Base-by-base conservation (phyloP, 2,329 filamentous ascomycete species). In the Calonectria pauciramosa region DNA sequence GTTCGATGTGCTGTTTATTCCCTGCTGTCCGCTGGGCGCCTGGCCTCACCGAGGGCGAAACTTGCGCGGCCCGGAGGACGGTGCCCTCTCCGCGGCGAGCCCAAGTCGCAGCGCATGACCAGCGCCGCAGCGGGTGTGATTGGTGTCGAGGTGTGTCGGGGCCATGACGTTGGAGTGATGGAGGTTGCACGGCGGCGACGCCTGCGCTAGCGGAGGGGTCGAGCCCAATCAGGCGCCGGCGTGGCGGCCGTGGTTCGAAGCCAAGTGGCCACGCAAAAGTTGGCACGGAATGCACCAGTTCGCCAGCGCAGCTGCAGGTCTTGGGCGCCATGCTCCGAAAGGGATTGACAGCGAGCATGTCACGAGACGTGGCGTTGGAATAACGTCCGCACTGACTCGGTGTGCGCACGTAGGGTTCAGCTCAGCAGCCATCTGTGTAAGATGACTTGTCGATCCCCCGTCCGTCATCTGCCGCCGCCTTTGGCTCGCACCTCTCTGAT, bases 91-190 rank as follows among this genome's bases (percentile, higher is more conserved):
- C 36, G 30, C 44, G 44, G 63, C 54, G 56, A 47, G 68, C 52
- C 52, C 71, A 56, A 63, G 68, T 56, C 36, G 74, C 64, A 63
- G 67, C 74, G 70, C 71, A 75, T 73, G 74, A 73, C 71, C 52
- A 56, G 32, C n/a, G 59, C 63, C 36, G 67, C 54, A 49, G 44
- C 32, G 51, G 68, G 63, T 34, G 54, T 77, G 68, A 72, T 71
- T 74, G 73, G 71, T 71, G 71, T 67, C 47, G 63, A 76, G 71
- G n/a, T 74, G 71, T 71, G 71, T 67, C 47, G 63, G 76, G 71
- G n/a, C 75, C 75, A 83, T 83, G 82, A 81, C 82, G 82, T 82
- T 82, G 75, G 70, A 73, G 69, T n/a, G 49, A 56, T 54, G 70
- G 36, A 60, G 47, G 28, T 34, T 20, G 30, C 18, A 54, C 54